Evolutionary conservation across 805 yeast genomes (phyloP).

Genomic region (Yarrowia divulgata): DNA sequence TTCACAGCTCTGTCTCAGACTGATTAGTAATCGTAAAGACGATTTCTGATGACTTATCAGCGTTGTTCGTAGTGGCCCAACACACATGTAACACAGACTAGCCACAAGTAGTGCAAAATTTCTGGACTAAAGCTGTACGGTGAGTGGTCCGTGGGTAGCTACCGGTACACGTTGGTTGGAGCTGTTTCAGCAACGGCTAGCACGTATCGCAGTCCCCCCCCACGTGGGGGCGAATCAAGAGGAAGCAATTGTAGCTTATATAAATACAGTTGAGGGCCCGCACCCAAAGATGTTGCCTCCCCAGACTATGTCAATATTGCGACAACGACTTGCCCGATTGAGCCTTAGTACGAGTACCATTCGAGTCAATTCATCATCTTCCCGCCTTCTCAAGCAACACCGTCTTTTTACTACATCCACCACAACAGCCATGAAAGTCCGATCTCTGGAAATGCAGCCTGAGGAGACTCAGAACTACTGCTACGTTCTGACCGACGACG

Average conservation of each 20-base stretch:
- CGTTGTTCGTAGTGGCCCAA: too few species aligned
- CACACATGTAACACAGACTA: too few species aligned
- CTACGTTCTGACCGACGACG: constrained; percentile 75
- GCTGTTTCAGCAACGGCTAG: too few species aligned
- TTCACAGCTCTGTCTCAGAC: too few species aligned
- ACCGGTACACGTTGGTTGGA: too few species aligned
- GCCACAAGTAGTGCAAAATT: too few species aligned
- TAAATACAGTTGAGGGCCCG: constrained; percentile 15
- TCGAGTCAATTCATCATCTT: too few species aligned
- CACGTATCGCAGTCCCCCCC: neutral
- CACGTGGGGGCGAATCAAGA: constrained; percentile 38
- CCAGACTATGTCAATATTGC: constrained; percentile 26
- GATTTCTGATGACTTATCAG: too few species aligned
- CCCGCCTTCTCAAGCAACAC: too few species aligned
- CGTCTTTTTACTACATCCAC: neutral
- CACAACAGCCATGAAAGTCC: constrained; percentile 71
- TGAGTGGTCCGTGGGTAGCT: too few species aligned
- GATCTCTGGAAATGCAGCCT: constrained; percentile 92
- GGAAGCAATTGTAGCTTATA: constrained; percentile 19
- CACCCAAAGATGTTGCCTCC: neutral
- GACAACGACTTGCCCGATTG: neutral
- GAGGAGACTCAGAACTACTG: constrained; percentile 90
- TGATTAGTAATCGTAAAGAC: too few species aligned
- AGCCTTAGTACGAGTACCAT: neutral
- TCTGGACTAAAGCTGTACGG: too few species aligned